Evolutionary conservation across 2,329 filamentous ascomycete species (phyloP).

Genomic region (Ustulina deusta): DNA sequence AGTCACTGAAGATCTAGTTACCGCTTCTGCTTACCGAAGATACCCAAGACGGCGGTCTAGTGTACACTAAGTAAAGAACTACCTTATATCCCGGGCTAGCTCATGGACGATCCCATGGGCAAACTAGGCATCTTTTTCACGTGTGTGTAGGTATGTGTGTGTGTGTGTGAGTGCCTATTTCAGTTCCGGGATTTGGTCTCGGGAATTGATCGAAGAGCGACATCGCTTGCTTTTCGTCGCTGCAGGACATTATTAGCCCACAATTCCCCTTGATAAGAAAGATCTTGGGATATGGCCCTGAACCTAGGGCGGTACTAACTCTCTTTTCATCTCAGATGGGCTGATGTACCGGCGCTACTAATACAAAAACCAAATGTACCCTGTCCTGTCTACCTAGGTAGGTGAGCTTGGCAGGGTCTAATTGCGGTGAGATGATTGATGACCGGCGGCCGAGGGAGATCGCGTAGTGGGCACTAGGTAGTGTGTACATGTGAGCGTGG

Average conservation of each 20-base stretch:
- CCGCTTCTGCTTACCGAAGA: constrained; percentile 3
- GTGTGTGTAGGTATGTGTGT: background rate
- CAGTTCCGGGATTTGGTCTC: constrained; percentile 37
- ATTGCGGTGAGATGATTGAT: constrained; percentile 29
- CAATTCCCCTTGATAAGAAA: constrained; percentile 10
- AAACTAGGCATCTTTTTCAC: constrained; percentile 10
- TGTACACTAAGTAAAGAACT: constrained; percentile 3
- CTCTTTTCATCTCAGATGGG: constrained; percentile 19
- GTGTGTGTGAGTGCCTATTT: constrained; percentile 2
- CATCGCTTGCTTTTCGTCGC: constrained; percentile 12
- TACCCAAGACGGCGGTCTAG: background rate
- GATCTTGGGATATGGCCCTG: constrained; percentile 21
- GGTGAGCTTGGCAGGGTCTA: constrained; percentile 27
- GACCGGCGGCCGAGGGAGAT: constrained; percentile 3
- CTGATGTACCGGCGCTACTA: constrained; percentile 15
- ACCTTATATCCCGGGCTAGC: constrained; percentile 3
- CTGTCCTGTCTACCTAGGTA: background rate
- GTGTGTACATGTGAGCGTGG: background rate
- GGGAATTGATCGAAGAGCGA: constrained; percentile 32
- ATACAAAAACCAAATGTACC: background rate
- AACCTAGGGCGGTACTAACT: background rate
- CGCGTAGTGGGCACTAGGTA: background rate
- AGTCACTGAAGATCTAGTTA: constrained; percentile 8
- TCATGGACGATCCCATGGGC: constrained; percentile 15
- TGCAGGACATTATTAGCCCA: constrained; percentile 15